These are phyloP conservation scores for Talaromyces nanjingensis DNA, from an alignment of 495 filamentous ascomycete genomes.

Conservation along the genomic window DNA sequence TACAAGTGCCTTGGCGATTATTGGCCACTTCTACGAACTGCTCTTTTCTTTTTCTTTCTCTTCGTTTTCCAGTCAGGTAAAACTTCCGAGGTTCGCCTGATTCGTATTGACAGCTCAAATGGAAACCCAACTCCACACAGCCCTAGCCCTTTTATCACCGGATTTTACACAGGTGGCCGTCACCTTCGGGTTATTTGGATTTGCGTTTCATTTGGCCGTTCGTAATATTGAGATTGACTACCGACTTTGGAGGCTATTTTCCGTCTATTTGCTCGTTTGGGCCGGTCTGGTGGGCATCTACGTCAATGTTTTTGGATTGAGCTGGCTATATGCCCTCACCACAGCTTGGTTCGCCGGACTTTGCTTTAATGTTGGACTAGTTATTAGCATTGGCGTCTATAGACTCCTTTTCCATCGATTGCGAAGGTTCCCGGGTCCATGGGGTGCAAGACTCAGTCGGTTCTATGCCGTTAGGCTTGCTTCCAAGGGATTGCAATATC, in stretches of 20 bases:
- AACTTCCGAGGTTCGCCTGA: not conserved
- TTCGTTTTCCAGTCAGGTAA: not conserved
- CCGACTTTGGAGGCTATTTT: not conserved
- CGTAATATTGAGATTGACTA: not conserved
- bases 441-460: not conserved
- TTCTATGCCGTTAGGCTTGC: not conserved
- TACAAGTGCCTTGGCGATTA: too few relatives aligned
- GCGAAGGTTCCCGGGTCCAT: not conserved
- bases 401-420: not conserved
- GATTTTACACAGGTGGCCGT: not conserved
- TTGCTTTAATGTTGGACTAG: not conserved
- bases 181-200: not conserved
- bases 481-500: constrained; percentile 8
- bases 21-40: too few relatives aligned
- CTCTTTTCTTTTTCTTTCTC: not conserved
- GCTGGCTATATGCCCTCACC: not conserved
- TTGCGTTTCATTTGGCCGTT: not conserved
- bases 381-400: not conserved
- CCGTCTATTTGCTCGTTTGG: not conserved
- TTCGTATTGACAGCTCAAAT: not conserved
- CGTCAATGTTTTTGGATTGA: not conserved
- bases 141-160: not conserved
- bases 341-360: not conserved
- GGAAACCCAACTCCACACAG: not conserved
- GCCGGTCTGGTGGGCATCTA: not conserved